These are phyloP conservation scores for Candida rishiriensis DNA, from an alignment of 805 yeast species.

Conservation along the genomic window DNA sequence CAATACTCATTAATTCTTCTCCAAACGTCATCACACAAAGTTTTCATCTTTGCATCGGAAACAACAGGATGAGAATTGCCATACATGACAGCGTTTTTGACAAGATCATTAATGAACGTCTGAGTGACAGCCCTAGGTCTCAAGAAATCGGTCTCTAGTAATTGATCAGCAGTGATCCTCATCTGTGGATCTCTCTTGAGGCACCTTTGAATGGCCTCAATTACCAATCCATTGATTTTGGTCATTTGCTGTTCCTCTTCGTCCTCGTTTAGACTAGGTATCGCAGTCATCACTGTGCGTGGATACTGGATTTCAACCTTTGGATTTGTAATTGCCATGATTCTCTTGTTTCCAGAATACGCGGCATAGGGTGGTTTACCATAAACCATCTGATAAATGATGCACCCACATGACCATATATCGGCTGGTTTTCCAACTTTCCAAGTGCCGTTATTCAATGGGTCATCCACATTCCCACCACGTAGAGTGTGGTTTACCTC, in stretches of 20 bases:
- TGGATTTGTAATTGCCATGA: conserved; percentile 84
- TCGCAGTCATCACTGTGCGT: conserved; percentile 21
- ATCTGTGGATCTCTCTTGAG: conserved; percentile 63
- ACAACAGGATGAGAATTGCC: conserved; percentile 45
- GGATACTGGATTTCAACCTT: conserved; percentile 68
- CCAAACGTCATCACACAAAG: conserved; percentile 56
- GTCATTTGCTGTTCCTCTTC: conserved; percentile 6
- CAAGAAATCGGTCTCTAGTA: conserved; percentile 60
- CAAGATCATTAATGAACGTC: conserved; percentile 61
- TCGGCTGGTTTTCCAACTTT: conserved; percentile 94
- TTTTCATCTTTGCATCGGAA: conserved; percentile 35
- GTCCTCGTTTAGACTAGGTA: conserved; percentile 4
- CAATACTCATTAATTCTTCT: conserved; percentile 38
- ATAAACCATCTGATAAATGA: conserved; percentile 90
- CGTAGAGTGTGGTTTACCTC: conserved; percentile 41
- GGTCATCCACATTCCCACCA: conserved; percentile 21
- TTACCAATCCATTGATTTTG: conserved; percentile 34
- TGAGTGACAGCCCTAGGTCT: conserved; percentile 71
- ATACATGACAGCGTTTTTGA: conserved; percentile 70
- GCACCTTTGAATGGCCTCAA: conserved; percentile 70
- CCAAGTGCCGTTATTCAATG: conserved; percentile 37
- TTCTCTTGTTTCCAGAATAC: conserved; percentile 69
- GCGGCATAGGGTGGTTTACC: conserved; percentile 88
- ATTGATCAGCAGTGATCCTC: conserved; percentile 60
- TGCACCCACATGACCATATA: conserved; percentile 98